A percentile compares a stretch with the other conserved stretches of the same genome.
Conservation (phyloP, 371 early-diverging fungal species). For the Mortierella sp. region DNA sequence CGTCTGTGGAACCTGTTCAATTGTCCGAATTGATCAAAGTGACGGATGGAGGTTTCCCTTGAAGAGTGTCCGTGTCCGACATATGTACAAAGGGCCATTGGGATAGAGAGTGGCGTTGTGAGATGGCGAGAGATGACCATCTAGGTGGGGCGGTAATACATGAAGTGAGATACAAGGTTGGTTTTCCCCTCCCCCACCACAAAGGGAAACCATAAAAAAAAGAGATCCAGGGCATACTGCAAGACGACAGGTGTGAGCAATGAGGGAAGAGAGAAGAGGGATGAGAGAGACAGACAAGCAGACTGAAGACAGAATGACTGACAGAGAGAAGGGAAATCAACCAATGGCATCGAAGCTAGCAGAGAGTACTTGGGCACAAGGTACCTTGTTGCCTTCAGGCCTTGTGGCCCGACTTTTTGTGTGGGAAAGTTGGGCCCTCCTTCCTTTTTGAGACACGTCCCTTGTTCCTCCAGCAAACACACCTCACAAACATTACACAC, state of each 20-base stretch:
- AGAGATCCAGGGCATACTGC: slow-evolving; percentile 3
- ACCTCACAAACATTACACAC: too few species aligned
- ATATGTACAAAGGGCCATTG: not conserved
- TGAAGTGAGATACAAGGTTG: not conserved
- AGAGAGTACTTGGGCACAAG: not conserved
- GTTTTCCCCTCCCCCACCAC: not conserved
- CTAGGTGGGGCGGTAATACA: not conserved
- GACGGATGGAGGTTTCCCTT: too few species aligned
- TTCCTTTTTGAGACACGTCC: slow-evolving; percentile 15
- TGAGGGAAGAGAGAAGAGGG: not conserved
- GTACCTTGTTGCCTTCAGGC: not conserved
- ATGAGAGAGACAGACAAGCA: not conserved
- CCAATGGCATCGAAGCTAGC: not conserved
- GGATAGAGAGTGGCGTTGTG: not conserved
- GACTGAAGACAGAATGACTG: not conserved
- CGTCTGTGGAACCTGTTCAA: not conserved
- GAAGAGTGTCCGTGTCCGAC: not conserved
- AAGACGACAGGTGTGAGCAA: not conserved
- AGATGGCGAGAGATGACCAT: not conserved
- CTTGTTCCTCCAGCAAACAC: not conserved
- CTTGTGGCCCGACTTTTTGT: not conserved
- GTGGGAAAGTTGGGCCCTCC: slow-evolving; percentile 22
- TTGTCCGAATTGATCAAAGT: too few species aligned
- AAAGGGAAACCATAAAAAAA: not conserved
- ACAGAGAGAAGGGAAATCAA: not conserved